Base-by-base conservation (phyloP, 1,284 basidiomycete genomes). In the Cryptococcus maquisensis region DNA sequence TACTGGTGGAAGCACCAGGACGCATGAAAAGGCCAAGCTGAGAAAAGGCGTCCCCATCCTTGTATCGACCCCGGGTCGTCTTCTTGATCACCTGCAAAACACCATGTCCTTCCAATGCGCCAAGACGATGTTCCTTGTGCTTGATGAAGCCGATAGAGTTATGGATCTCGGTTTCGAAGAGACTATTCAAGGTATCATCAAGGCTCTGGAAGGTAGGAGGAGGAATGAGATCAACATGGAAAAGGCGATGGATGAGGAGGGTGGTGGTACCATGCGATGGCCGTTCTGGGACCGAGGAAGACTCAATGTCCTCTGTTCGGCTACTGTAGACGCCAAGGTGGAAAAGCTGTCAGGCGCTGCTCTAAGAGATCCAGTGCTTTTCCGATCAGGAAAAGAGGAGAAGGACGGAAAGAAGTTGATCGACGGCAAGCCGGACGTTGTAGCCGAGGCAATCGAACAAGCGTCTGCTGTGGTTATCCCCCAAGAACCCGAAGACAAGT, bases 81-180 rank as follows among this genome's bases (percentile, higher is more conserved):
- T 89, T 35, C 79, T 89, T 23, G 86, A 89, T 66, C 86, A 89
- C 63, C 77, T 89, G 26, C 84, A 87, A 64, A 86, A 87, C 66
- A 98, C 96, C 0, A 83, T 86, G 0, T 87, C 89, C 3, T 90
- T 98, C 75, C 88, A 94, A 64, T 85, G 92, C 49, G 89, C 88
- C 52, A 96, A 96, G 77, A 91, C 90, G 67, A 84, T 90, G 51
- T 98, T 95, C 91, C 81, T 99, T 16, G 86, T 99, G 1, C 83
- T 98, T 28, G 96, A 99, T 70, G 96, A 99, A 78, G 95, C 96
- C 3, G 96, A 99, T 77, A 80, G 94, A 12, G 73, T 89, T 40
- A 86, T 87, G 82, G 86, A 89, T 65, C 79, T 84, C 40, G 82
- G 83, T 0, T 83, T 85, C 56, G 83, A 84, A 62, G 82, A 84